Conservation (phyloP, 2,329 filamentous ascomycete species). For the Aspergillus niger region DNA sequence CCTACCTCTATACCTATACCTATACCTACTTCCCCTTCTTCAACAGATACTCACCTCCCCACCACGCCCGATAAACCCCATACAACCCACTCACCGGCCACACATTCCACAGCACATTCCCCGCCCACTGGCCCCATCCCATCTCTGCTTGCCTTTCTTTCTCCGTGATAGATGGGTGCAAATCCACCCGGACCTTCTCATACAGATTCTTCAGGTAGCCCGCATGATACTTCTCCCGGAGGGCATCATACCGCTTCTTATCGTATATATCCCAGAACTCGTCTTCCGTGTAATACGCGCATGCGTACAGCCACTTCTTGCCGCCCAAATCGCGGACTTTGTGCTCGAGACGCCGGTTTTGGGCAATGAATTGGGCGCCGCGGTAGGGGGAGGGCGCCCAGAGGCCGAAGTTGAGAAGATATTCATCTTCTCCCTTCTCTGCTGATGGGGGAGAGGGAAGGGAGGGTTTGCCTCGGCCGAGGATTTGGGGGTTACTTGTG, state of each 20-base stretch:
- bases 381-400: constrained; percentile 72
- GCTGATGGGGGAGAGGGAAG: too few species aligned
- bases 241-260: constrained; percentile 37
- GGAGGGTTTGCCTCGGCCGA: not conserved
- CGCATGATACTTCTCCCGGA: constrained; percentile 45
- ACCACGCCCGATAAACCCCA: constrained; percentile 27
- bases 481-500: constrained; percentile 2
- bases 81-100: constrained; percentile 32
- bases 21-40: not conserved
- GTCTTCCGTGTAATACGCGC: constrained; percentile 74
- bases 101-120: constrained; percentile 20
- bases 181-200: constrained; percentile 25
- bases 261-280: constrained; percentile 50
- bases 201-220: constrained; percentile 24
- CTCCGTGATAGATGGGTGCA: not conserved
- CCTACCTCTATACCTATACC: not conserved
- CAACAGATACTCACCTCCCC: constrained; percentile 29
- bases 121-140: constrained; percentile 19
- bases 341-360: constrained; percentile 71
- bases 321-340: constrained; percentile 71
- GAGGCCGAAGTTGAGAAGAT: constrained; percentile 62
- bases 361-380: constrained; percentile 60
- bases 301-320: constrained; percentile 85
- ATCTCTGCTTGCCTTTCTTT: not conserved
- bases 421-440: constrained; percentile 28